Base-by-base conservation (phyloP, 306 rosid genomes). In the Trifolium repens region DNA sequence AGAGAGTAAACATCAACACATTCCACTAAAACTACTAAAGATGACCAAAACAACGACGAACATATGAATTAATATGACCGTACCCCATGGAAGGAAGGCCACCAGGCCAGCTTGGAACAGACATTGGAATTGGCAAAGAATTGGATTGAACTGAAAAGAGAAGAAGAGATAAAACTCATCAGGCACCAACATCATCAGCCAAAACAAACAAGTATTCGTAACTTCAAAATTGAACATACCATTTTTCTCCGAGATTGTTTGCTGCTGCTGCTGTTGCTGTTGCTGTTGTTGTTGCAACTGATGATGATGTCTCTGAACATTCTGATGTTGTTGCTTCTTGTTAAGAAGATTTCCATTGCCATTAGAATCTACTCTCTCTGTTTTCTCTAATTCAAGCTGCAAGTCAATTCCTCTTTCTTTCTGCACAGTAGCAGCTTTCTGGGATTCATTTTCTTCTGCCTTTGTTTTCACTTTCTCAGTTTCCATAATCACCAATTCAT, bases 1-100 rank as follows among this genome's bases (percentile, higher is more conserved):
- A 82, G 59, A 78, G 43, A 53, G 84, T 87, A 78, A 88, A 88
- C 57, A 80, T 62, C 78, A 83, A 27, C 16, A 27, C 22, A 74
- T 47, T 44, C 22, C 63, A 71, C 52, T 2, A 27, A 55, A 7
- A 2, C 50, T 6, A 67, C 62, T 6, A 73, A 55, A 30, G 46
- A 71, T 24, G 74, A 68, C 67, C 22, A 0, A 76, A 65, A 67
- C 57, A 58, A 40, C 57, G 63, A 49, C 67, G 27, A 50, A 73
- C 5, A 60, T 54, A 81, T 73, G 35, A 82, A 70, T 62, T 62
- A 27, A 76, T 3, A 89, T 16, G 43, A 54, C 4, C 91, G n/a
- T 90, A 96, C 99, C 98, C 97, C 94, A 96, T 87, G 2, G 90
- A 84, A 88, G 96, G 87, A 87, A 96, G 90, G 55, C 89, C 97